These are phyloP conservation scores for Phyllosticta citrichinensis DNA, from an alignment of 2,329 filamentous ascomycete species.

Conservation along the genomic window DNA sequence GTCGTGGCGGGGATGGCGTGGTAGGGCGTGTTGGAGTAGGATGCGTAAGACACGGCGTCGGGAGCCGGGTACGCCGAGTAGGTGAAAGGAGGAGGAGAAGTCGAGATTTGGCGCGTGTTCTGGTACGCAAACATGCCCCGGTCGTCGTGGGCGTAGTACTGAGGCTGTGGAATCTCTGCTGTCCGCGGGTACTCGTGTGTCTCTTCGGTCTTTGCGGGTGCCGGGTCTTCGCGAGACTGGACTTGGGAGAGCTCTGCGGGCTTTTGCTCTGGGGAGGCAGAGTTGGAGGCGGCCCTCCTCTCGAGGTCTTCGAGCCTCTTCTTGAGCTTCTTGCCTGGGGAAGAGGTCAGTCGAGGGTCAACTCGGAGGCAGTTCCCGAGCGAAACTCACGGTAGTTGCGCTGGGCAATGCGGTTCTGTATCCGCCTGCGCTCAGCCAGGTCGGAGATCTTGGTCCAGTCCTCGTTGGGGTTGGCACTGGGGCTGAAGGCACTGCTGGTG, in stretches of 20 bases:
- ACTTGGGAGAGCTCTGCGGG: slow-evolving; percentile 40
- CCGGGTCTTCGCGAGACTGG: slow-evolving; percentile 27
- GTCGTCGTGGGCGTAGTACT: slow-evolving; percentile 54
- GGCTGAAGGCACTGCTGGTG: slow-evolving; percentile 90
- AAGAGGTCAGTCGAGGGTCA: neutral
- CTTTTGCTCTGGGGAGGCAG: slow-evolving; percentile 48
- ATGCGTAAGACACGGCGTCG: slow-evolving; percentile 52
- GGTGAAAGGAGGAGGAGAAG: slow-evolving; percentile 59
- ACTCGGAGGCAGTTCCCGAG: neutral
- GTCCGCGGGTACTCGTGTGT: slow-evolving; percentile 19
- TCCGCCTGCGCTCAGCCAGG: slow-evolving; percentile 82
- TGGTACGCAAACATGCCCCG: slow-evolving; percentile 54
- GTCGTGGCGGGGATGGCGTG: slow-evolving; percentile 28
- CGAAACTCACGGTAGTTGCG: slow-evolving; percentile 80
- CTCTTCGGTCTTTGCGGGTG: slow-evolving; percentile 22
- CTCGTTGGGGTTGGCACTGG: slow-evolving; percentile 88
- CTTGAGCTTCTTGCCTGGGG: slow-evolving; percentile 81
- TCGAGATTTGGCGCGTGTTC: slow-evolving; percentile 58
- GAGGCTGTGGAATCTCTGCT: slow-evolving; percentile 43
- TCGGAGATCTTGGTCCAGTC: slow-evolving; percentile 99
- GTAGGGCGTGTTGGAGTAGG: slow-evolving; percentile 40
- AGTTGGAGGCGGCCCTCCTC: slow-evolving; percentile 59
- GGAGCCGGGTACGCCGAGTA: slow-evolving; percentile 59
- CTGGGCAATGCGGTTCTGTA: slow-evolving; percentile 96
- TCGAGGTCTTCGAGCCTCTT: slow-evolving; percentile 77